These are phyloP conservation scores for Claviceps sp. DNA, from an alignment of 2,329 filamentous ascomycete genomes.

Conservation along the genomic window DNA sequence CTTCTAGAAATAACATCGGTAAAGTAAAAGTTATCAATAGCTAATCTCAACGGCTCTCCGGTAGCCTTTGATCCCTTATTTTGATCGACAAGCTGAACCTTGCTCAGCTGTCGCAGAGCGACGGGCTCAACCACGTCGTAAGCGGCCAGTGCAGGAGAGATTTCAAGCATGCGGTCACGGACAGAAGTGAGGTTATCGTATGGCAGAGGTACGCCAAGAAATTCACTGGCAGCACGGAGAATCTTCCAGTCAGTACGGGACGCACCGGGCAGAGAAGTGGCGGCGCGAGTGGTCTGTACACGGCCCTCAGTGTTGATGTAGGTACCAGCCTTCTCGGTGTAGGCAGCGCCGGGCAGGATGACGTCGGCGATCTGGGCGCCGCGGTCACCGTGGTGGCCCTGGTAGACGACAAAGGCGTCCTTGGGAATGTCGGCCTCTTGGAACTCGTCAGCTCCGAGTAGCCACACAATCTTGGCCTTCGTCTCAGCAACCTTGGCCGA, in stretches of 20 bases:
- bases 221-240: constrained; percentile 82
- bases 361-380: constrained; percentile 90
- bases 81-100: constrained; percentile 88
- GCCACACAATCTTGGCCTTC: constrained; percentile 89
- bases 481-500: constrained; percentile 71
- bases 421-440: constrained; percentile 77
- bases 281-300: constrained; percentile 84
- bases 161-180: constrained; percentile 87
- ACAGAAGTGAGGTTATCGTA: constrained; percentile 88
- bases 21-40: constrained; percentile 95
- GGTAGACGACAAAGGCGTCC: constrained; percentile 93
- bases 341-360: constrained; percentile 84
- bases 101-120: constrained; percentile 62
- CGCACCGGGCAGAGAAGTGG: constrained; percentile 77
- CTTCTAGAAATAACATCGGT: constrained; percentile 94
- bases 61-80: constrained; percentile 77
- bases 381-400: constrained; percentile 92
- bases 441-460: constrained; percentile 90
- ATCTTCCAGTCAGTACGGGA: constrained; percentile 98
- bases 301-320: constrained; percentile 98
- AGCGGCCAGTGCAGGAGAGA: constrained; percentile 75
- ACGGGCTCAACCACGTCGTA: constrained; percentile 87
- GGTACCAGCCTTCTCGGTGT: constrained; percentile 92
- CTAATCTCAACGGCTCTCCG: constrained; percentile 64
- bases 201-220: constrained; percentile 71